Percentiles rank a stretch among this genome's conserved stretches.
Evolutionary conservation across 352 stramenopile species (phyloP).

Genomic region (Peronospora farinosa): DNA sequence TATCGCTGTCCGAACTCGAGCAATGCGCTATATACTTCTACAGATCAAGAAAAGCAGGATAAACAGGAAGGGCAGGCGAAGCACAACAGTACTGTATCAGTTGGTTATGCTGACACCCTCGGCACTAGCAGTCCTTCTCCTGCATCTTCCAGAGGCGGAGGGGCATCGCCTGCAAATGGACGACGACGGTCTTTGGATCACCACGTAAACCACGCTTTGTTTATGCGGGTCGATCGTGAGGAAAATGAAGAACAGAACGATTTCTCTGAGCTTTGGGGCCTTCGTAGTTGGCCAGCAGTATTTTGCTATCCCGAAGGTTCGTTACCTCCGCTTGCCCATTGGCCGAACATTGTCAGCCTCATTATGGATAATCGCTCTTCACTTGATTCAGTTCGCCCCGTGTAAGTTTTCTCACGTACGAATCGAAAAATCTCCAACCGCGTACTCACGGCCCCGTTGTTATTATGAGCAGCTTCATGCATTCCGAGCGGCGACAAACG

Average conservation of each 20-base stretch:
- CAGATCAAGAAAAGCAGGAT: conserved; percentile 31
- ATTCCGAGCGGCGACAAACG: conserved; percentile 61
- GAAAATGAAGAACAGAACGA: conserved; percentile 65
- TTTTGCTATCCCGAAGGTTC: conserved; percentile 73
- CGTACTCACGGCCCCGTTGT: conserved; percentile 1
- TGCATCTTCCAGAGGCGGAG: conserved; percentile 23
- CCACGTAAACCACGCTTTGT: conserved; percentile 33
- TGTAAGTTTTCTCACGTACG: conserved; percentile 31
- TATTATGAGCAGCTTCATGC: conserved; percentile 40
- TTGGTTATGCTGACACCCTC: conserved; percentile 14
- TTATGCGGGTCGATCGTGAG: conserved; percentile 49
- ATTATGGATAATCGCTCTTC: conserved; percentile 76
- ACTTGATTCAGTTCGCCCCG: conserved; percentile 44
- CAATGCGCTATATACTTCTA: conserved; percentile 33
- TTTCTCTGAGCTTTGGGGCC: conserved; percentile 72
- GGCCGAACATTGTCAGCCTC: conserved; percentile 83
- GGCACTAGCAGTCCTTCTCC: conserved; percentile 27
- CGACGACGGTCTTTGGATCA: conserved; percentile 23
- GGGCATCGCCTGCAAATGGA: conserved; percentile 20
- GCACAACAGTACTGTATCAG: conserved; percentile 15
- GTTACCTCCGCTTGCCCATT: conserved; percentile 55
- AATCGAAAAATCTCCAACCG: not conserved
- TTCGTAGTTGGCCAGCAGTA: conserved; percentile 74
- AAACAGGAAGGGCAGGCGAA: conserved; percentile 24
- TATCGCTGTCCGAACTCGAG: conserved; percentile 66